These are phyloP conservation scores for Craspedostauros australis DNA, from an alignment of 108 stramenopile genomes.

Conservation along the genomic window DNA sequence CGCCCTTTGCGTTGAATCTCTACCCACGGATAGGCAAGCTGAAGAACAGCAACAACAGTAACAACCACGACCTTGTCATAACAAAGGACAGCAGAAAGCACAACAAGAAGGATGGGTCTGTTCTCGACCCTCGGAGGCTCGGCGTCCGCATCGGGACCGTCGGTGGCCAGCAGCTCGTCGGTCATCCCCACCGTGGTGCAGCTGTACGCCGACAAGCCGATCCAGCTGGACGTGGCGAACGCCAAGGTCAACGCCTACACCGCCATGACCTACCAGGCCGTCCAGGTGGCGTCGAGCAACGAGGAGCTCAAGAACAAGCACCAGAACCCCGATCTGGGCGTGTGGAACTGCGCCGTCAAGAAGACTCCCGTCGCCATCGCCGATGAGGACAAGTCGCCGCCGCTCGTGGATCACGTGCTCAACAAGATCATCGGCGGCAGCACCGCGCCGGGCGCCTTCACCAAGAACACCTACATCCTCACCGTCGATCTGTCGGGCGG, in stretches of 20 bases:
- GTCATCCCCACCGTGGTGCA: conserved; percentile 39
- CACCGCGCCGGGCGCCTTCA: not conserved
- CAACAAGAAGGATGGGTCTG: conserved; percentile 38
- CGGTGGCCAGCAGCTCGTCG: conserved; percentile 2
- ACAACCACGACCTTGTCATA: too few relatives aligned
- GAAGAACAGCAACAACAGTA: too few relatives aligned
- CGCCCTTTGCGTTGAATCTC: too few relatives aligned
- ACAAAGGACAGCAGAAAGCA: too few relatives aligned
- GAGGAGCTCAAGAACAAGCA: conserved; percentile 11
- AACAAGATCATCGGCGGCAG: conserved; percentile 15
- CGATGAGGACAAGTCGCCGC: not conserved
- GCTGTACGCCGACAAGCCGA: conserved; percentile 27
- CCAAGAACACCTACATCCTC: conserved; percentile 7
- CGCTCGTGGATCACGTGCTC: conserved; percentile 22
- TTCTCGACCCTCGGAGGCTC: conserved; percentile 26
- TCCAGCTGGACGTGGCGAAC: conserved; percentile 12
- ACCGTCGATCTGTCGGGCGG: conserved; percentile 44
- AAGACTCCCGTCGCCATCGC: not conserved
- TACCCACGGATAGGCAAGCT: too few relatives aligned
- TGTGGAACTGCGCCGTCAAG: conserved; percentile 56
- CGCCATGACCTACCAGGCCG: conserved; percentile 54
- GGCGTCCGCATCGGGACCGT: not conserved
- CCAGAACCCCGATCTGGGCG: conserved; percentile 49
- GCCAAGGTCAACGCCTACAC: conserved; percentile 21
- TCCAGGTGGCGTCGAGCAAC: conserved; percentile 36